These are phyloP conservation scores for Tarenaya hassleriana DNA, from an alignment of 345 rosid genomes.

Conservation along the genomic window DNA sequence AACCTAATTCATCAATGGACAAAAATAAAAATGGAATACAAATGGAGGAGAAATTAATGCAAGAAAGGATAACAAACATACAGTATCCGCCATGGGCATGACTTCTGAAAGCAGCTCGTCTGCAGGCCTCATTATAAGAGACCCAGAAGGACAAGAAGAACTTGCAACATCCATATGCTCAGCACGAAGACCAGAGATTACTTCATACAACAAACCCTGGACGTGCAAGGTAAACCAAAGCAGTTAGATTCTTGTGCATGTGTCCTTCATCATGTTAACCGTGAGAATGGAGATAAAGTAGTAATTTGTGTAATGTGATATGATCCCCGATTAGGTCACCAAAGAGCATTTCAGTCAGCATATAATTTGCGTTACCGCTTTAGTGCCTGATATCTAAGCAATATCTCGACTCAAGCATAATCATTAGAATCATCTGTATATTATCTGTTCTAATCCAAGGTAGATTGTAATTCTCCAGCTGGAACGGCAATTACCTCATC, in stretches of 20 bases:
- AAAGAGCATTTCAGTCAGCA: conserved; percentile 4
- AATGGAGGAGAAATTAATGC: neutral
- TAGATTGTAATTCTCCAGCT: conserved; percentile 9
- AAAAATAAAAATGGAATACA: conserved; percentile 13
- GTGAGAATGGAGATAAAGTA: conserved; percentile 7
- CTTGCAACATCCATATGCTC: conserved; percentile 62
- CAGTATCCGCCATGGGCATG: conserved; percentile 35
- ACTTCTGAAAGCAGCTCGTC: conserved; percentile 59
- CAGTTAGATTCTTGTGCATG: conserved; percentile 22
- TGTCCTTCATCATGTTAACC: conserved; percentile 10
- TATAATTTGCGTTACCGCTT: conserved; percentile 1
- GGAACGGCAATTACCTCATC: conserved; percentile 58
- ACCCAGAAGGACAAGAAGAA: conserved; percentile 71
- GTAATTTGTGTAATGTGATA: conserved; percentile 6
- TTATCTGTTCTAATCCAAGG: neutral
- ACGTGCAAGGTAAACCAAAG: conserved; percentile 21
- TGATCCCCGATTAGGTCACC: neutral
- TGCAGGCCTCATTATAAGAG: conserved; percentile 53
- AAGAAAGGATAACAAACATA: conserved; percentile 27
- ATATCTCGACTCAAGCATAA: neutral
- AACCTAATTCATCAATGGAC: conserved; percentile 35
- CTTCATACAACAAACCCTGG: conserved; percentile 71
- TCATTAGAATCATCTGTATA: neutral
- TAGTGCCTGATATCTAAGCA: conserved; percentile 12
- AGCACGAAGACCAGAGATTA: conserved; percentile 69